Base-by-base conservation (phyloP, 2,329 filamentous ascomycete genomes). In the Ambrosiella cleistominuta region DNA sequence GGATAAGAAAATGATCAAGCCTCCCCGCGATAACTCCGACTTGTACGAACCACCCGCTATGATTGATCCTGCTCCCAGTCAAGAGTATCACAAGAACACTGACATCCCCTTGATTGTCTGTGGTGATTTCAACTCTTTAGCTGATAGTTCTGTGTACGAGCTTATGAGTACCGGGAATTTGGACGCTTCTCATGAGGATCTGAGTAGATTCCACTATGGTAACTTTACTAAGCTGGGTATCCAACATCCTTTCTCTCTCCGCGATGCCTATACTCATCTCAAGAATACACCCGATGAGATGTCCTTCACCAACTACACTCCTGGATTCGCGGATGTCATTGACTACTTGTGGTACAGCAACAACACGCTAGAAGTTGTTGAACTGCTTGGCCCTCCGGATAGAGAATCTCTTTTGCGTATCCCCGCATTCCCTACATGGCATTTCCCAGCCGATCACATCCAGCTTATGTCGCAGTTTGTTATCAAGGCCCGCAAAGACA, bases 301-400 rank as follows among this genome's bases (percentile, higher is more conserved):
- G 64, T 82, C 82, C 3, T 98, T 95, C 69, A 98, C 93, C 52
- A 98, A 98, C 71, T 98, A 97, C 71, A 94, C 89, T 12, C 90
- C 93, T 1, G 82, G 82, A n/a, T 98, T 96, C 71, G 80, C 81
- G 56, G 90, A 89, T 62, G 87, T 94, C 59, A 86, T 98, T 64
- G 93, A 98, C 69, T 96, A 97, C 70, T 88, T 98, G 66, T 97
- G 90, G 89, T 98, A 95, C 71, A 90, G 89, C 59, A 91, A 88
- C 60, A 95, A 93, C 69, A 82, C 85, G 19, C 75, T 96, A 50
- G 86, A 93, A 67, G 86, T 94, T 27, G 83, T 88, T 15, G 85
- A 85, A 57, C 71, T 96, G 57, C 81, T 96, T 3, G 90, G 90
- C 37, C 86, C 91, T 49, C 87, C 94, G 1, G 90, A 96, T 68